Conservation (phyloP, 2,329 filamentous ascomycete genomes). For the Sporothrix protearum region DNA sequence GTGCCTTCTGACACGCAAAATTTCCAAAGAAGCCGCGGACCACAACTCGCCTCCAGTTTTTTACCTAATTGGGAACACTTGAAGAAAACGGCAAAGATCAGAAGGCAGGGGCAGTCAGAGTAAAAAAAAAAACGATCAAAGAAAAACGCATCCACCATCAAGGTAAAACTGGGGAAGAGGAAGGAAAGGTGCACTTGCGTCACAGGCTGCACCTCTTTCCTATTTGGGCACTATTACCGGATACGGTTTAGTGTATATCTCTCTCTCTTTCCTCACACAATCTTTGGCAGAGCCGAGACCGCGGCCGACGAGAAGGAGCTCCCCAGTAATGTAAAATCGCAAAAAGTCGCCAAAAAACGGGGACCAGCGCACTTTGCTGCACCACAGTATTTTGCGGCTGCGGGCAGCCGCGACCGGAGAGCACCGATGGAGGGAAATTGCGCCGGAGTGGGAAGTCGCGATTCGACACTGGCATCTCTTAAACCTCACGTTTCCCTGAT, state of each 20-base stretch:
- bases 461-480: neutral
- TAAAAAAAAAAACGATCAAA: neutral
- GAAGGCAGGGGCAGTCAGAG: neutral
- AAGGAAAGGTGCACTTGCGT: neutral
- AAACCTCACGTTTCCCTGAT: neutral
- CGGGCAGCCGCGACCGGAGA: constrained; percentile 13
- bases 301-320: constrained; percentile 5
- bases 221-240: constrained; percentile 28
- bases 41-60: neutral
- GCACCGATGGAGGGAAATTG: neutral
- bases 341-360: constrained; percentile 9
- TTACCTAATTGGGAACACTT: constrained; percentile 23
- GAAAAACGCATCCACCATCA: constrained; percentile 4
- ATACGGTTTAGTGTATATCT: constrained; percentile 18
- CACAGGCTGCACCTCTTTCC: constrained; percentile 23
- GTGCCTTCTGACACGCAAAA: neutral
- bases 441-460: neutral
- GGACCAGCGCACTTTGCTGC: neutral
- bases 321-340: neutral
- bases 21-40: neutral
- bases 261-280: neutral
- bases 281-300: constrained; percentile 20
- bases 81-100: constrained; percentile 22
- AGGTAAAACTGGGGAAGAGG: neutral
- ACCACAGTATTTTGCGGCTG: neutral